These are phyloP conservation scores for Chaetomium sp. DNA, from an alignment of 2,329 filamentous ascomycete genomes.

Conservation along the genomic window DNA sequence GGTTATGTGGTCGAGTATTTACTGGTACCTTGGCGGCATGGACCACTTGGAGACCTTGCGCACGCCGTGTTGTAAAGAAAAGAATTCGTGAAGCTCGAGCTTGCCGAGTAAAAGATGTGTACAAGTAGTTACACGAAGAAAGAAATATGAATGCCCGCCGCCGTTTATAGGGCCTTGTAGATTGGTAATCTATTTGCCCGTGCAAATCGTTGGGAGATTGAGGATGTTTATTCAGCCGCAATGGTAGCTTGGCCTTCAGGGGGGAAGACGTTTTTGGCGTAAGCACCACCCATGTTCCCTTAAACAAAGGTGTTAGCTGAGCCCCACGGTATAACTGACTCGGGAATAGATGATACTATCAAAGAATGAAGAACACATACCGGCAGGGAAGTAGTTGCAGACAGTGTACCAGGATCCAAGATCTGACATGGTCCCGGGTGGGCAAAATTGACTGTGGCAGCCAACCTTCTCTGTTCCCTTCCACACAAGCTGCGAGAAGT, in stretches of 20 bases:
- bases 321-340: neutral
- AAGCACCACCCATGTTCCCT: constrained; percentile 50
- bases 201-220: neutral
- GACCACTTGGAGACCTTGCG: neutral
- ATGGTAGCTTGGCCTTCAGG: constrained; percentile 33
- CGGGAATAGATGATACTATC: neutral
- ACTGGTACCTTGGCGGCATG: neutral
- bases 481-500: constrained; percentile 74
- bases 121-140: constrained; percentile 18
- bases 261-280: constrained; percentile 43
- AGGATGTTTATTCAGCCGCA: constrained; percentile 2
- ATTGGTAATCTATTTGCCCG: neutral
- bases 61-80: constrained; percentile 1
- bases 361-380: constrained; percentile 42
- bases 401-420: constrained; percentile 68
- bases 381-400: constrained; percentile 76
- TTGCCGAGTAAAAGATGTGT: constrained; percentile 14
- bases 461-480: constrained; percentile 54
- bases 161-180: constrained; percentile 1
- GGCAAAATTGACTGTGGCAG: constrained; percentile 54
- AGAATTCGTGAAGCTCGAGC: constrained; percentile 1
- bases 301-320: constrained; percentile 12
- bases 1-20: neutral
- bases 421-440: constrained; percentile 40
- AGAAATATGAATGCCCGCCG: constrained; percentile 16